Base-by-base conservation (phyloP, 306 rosid genomes). In the Hippophae gyantsensis region DNA sequence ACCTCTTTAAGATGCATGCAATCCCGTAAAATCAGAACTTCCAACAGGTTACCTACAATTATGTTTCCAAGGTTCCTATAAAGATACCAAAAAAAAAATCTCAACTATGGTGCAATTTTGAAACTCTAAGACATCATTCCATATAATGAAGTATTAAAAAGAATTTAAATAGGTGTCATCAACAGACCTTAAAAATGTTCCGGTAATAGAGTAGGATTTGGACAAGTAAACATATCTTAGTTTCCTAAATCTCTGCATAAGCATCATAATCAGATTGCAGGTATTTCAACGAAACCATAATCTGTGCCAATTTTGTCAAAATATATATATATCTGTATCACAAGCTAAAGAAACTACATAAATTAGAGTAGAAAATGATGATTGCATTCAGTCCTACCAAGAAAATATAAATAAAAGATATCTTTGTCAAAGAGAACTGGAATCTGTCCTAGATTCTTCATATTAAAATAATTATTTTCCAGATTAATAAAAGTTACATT, bases 1-100 rank as follows among this genome's bases (percentile, higher is more conserved):
- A 84, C 99, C 96, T 88, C 95, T 86, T 82, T 92, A 58, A 92
- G 90, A 86, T 92, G 99, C 95, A 92, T 86, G 72, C 99, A 92
- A 60, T 92, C 99, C 81, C 97, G 81, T 71, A 92, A 80, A 75
- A 88, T 82, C 74, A 92, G 81, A 71, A 84, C 85, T 84, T 88
- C 97, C 48, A 92, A 77, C 58, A 72, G 71, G 80, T 68, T 84
- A 44, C 85, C 99, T 56, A 88, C 86, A 49, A 59, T 27, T 74
- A 44, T 78, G 79, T 70, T 72, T 72, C 97, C 97, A 75, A 92
- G 94, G 78, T 84, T 92, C 77, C 99, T 92, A 78, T 2, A 51
- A 27, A 32, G 65, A 54, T 18, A 56, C 18, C 18, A 18, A 18
- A 18, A 18, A 18, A 18, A 59, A 65, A 50, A 48, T 13, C 40